phyloP scores from a whole-genome alignment of 164 flowering plant species.

The Cinnamomum chago region DNA sequence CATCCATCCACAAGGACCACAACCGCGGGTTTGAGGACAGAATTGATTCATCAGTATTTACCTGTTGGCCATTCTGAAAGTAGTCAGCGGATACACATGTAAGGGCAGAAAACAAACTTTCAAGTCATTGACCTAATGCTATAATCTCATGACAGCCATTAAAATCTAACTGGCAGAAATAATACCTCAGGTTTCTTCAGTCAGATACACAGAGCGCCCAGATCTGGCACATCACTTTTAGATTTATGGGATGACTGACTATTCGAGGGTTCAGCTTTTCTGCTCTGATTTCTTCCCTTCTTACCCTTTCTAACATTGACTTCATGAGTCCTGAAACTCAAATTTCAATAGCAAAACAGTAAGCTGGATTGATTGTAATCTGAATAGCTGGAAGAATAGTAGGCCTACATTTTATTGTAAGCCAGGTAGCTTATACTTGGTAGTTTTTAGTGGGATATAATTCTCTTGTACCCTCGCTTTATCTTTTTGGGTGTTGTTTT shows the following conservation, averaged over 20 bases:
- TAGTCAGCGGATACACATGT: background rate
- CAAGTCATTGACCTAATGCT: background rate
- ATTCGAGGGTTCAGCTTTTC: conserved; percentile 32
- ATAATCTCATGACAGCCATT: background rate
- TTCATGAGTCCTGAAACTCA: conserved; percentile 34
- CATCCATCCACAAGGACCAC: background rate
- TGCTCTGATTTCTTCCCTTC: conserved; percentile 50
- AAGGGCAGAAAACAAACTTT: background rate
- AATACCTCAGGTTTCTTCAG: background rate
- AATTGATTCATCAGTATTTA: too few species aligned
- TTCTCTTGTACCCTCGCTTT: too few species aligned
- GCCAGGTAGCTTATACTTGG: background rate
- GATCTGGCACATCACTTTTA: conserved; percentile 43
- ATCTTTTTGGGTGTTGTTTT: background rate
- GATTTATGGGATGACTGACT: conserved; percentile 19
- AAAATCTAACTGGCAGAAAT: background rate
- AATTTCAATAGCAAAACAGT: background rate
- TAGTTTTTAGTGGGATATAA: background rate
- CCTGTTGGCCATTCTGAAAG: background rate
- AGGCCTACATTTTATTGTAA: background rate
- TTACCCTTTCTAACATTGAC: conserved; percentile 36
- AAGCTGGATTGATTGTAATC: background rate
- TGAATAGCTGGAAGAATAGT: too few species aligned
- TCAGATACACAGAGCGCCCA: conserved; percentile 80
- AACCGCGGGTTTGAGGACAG: background rate